These are phyloP conservation scores for Coemansia sp. DNA, from an alignment of 192 early-diverging fungal species.

Conservation along the genomic window DNA sequence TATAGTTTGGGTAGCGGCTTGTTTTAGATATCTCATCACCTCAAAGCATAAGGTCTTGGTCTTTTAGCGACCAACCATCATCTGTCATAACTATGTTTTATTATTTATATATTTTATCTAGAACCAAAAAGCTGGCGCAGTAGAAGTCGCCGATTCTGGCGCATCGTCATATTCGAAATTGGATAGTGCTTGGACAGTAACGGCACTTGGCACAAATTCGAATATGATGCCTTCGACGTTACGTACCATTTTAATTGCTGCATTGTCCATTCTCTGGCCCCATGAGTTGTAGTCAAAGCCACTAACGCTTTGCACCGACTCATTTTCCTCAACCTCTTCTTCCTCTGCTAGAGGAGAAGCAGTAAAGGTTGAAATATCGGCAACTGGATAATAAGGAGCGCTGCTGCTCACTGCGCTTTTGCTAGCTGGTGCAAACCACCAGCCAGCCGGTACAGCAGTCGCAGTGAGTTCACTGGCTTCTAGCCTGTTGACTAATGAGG, in stretches of 20 bases:
- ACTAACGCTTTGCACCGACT: neutral
- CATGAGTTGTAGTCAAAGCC: conserved; percentile 45
- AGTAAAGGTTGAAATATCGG: neutral
- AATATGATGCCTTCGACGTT: conserved; percentile 36
- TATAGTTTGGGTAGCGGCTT: no score
- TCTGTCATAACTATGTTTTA: no score
- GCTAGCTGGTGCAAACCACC: conserved; percentile 1
- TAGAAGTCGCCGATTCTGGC: neutral
- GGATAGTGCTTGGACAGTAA: neutral
- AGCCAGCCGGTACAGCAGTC: neutral
- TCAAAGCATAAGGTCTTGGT: no score
- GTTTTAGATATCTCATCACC: no score
- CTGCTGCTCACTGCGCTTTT: neutral
- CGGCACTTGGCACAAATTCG: conserved; percentile 13
- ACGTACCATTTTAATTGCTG: conserved; percentile 29
- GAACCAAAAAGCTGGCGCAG: neutral
- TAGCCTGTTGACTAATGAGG: conserved; percentile 11
- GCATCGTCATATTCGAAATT: conserved; percentile 5
- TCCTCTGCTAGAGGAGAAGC: neutral
- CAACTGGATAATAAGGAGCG: neutral
- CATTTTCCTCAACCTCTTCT: neutral
- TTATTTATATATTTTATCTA: neutral
- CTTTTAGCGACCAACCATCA: no score
- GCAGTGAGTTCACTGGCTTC: neutral
- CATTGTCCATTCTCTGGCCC: conserved; percentile 35